Percentiles rank a stretch among this genome's conserved stretches.
Conservation (phyloP, 106 monocot species). For the Vanilla planifolia region DNA sequence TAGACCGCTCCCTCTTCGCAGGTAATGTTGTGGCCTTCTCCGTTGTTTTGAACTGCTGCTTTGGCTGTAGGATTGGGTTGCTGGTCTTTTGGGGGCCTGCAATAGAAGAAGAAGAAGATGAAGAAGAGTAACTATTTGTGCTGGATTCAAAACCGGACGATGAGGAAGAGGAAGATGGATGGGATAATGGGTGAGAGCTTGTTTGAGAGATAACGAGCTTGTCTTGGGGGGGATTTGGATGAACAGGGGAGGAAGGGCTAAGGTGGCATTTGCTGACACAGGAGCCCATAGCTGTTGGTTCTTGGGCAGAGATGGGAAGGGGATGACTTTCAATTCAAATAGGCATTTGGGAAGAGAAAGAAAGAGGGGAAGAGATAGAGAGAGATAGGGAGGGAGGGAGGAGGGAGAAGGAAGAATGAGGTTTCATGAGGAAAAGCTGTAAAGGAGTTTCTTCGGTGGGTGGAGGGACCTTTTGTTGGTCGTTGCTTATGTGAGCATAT, state of each 20-base stretch:
- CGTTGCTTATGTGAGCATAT: background rate
- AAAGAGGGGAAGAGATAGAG: background rate
- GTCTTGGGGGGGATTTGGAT: constrained; percentile 15
- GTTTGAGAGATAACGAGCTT: constrained; percentile 27
- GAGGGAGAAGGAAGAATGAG: background rate
- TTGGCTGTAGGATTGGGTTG: background rate
- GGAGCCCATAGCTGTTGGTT: constrained; percentile 25
- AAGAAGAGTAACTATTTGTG: background rate
- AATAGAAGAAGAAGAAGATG: constrained; percentile 8
- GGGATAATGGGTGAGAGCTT: background rate
- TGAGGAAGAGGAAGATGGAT: constrained; percentile 8
- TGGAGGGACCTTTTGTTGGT: too few relatives aligned
- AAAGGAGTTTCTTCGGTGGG: background rate
- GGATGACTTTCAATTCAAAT: background rate
- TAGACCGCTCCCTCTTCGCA: constrained; percentile 15
- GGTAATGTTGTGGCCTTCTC: background rate
- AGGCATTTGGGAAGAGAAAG: background rate
- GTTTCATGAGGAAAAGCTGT: background rate
- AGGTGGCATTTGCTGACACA: constrained; percentile 36
- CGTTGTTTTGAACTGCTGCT: background rate
- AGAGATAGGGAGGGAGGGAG: too few relatives aligned
- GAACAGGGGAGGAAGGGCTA: background rate
- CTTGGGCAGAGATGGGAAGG: background rate
- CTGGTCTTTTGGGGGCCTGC: constrained; percentile 5
- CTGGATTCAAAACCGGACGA: background rate